Base-by-base conservation (phyloP, 2,329 filamentous ascomycete genomes). In the Xylariaceae sp. region DNA sequence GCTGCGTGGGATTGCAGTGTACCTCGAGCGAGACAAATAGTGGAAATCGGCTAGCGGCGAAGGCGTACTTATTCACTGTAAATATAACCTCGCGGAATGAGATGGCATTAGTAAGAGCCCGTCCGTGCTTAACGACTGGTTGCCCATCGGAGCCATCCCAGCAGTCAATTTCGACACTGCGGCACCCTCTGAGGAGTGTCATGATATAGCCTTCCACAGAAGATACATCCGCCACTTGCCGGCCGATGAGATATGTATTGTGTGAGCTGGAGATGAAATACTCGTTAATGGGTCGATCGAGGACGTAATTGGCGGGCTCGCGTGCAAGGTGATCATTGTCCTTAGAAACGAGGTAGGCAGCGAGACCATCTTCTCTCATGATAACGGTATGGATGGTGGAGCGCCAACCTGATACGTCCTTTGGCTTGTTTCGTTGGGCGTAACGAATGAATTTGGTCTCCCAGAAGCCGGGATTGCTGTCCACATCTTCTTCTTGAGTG, bases 261-360 rank as follows among this genome's bases (percentile, higher is more conserved):
- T 99, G 94, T 1, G 94, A 97, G 74, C 91, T 96, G 1, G 92
- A 97, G 62, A 99, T 94, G 75, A 91, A 96, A 72, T 99, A 99
- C 68, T 97, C 92, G 68, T 95, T 96, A 69, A 97, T 76, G 0
- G 94, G 94, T 29, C 88, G 84, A 67, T 95, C 85, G 52, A 96
- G 82, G 4, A 76, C 76, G 53, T 84, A 83, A 31, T 83, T 74
- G 9, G 80, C 72, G n/a, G 82, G 80, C 57, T 80, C 78, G 42
- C 80, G 79, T 31, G 80, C 73, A 42, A 90, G 79, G 2, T 88
- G 78, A 2, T 83, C 78, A 66, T 95, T 95, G 63, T 84, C 80
- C 44, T 81, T 80, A 0, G 89, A 95, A 11, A 85, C 81, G 9
- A 96, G 74, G 65, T 87, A 95, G 8, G 83, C 83, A 31, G 89